phyloP scores from a whole-genome alignment of 441 rosid genomes.

The Pelargonium myrrhifolium region DNA sequence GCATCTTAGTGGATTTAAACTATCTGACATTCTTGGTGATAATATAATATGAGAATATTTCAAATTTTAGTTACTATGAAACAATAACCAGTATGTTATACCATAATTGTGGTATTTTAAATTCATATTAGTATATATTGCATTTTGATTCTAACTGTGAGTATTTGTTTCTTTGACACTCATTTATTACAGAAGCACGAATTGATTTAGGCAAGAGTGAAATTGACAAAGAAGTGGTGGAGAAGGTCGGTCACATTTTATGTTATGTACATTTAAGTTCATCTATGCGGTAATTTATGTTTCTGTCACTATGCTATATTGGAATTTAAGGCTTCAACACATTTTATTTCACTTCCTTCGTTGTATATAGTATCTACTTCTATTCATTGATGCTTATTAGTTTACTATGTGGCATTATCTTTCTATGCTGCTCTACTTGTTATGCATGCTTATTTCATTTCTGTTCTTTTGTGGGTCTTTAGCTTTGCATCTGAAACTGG shows the following conservation, averaged over 20 bases:
- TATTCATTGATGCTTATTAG: too few species aligned
- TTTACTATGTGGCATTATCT: too few species aligned
- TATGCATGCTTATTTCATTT: too few species aligned
- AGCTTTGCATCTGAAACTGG: not conserved
- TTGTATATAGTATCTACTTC: too few species aligned
- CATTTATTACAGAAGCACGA: conserved; percentile 50
- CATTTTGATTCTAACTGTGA: not conserved
- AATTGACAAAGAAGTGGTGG: conserved; percentile 74
- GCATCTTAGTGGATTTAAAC: not conserved
- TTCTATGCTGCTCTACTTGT: too few species aligned
- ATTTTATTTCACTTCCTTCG: too few species aligned
- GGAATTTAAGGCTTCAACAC: not conserved
- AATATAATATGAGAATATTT: too few species aligned
- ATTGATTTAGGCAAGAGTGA: conserved; percentile 52
- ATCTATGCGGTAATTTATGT: not conserved
- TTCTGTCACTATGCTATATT: not conserved
- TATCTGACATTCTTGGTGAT: too few species aligned
- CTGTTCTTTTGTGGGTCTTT: too few species aligned
- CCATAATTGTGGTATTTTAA: not conserved
- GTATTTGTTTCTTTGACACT: conserved; percentile 17
- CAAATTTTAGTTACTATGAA: not conserved
- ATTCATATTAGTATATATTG: not conserved
- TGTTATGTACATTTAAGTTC: conserved; percentile 4
- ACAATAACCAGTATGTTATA: not conserved
- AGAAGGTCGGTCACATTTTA: conserved; percentile 48